Base-by-base conservation (phyloP, 345 rosid species). In the Geranium rotundifolium region DNA sequence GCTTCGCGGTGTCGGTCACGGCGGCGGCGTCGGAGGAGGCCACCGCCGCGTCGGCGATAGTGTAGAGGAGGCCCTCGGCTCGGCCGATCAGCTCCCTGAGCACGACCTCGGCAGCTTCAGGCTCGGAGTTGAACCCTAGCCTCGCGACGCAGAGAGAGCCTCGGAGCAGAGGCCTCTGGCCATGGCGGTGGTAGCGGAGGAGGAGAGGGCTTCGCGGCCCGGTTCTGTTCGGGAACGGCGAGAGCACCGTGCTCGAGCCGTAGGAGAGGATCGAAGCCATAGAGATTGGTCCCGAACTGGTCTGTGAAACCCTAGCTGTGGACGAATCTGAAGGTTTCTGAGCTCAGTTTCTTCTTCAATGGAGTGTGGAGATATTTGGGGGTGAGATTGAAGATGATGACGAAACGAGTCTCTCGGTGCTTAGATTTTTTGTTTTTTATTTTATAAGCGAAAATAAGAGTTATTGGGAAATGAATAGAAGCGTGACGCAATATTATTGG, bases 31-130 rank as follows among this genome's bases (percentile, higher is more conserved):
- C 89, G 3, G 96, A 76, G 67, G 84, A 79, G 23, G 96, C 83
- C 60, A 92, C 85, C 20, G 91, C 84, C 15, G 98, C 91, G 70
- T 92, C 97, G 2, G 97, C 96, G 74, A 92, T 71, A 3, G 87
- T 87, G 69, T 82, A 82, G 23, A 89, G 70, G 34, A 86, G 56
- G 39, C 63, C 71, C 74, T 89, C 91, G 0, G 81, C 86, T 50
- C 73, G 65, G n/a, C 63, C 61, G 61, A 82, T 68, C 60, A 86
- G 82, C 56, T 82, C 86, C 30, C 19, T 69, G 52, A 87, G 16
- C 3, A 72, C 68, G 27, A 62, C 75, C 46, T 76, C 82, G 57
- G 80, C 76, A 8, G 30, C 63, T 14, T 72, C 78, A 37, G 76
- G 77, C 78, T 83, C 88, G 15, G 84, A 80, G 49, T 61, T 61